Percentiles rank a stretch among this genome's conserved stretches.
Evolutionary conservation across 345 rosid genomes (phyloP).

Genomic region (Combretum micranthum): DNA sequence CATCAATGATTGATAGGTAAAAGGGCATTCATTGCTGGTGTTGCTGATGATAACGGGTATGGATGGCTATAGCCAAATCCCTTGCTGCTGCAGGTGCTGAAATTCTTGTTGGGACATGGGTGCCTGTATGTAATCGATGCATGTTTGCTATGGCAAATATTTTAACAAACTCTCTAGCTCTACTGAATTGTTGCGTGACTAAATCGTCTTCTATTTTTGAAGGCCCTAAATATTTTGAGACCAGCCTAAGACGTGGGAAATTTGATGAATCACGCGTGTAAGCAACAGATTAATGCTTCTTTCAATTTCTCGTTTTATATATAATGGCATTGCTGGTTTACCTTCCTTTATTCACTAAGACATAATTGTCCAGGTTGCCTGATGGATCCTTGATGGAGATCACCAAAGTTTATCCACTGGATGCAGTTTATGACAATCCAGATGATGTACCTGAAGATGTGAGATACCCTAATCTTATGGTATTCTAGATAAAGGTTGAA

Average conservation of each 20-base stretch:
- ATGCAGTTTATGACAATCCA: conserved; percentile 54
- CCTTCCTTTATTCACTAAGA: not conserved
- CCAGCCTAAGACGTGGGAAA: conserved; percentile 49
- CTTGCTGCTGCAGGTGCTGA: conserved; percentile 69
- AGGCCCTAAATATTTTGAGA: conserved; percentile 65
- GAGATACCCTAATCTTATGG: conserved; percentile 1
- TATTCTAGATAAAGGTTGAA: not conserved
- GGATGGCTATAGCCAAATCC: conserved; percentile 74
- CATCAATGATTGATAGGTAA: conserved; percentile 29
- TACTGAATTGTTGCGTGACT: not conserved
- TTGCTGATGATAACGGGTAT: conserved; percentile 66
- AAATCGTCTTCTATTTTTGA: conserved; percentile 2
- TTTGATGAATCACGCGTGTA: conserved; percentile 54
- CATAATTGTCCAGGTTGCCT: conserved; percentile 38
- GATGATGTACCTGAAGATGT: conserved; percentile 63
- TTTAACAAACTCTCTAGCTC: not conserved
- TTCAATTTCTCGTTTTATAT: not conserved
- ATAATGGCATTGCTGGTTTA: not conserved
- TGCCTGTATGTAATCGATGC: conserved; percentile 37
- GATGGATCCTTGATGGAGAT: conserved; percentile 67
- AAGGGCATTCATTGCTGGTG: conserved; percentile 60
- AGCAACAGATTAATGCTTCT: conserved; percentile 6
- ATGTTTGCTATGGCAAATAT: not conserved
- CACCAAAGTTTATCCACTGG: conserved; percentile 55
- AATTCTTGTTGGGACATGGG: conserved; percentile 64